Evolutionary conservation across 805 yeast species (phyloP), one percentile per base, ranked within the genome.

Genomic region (Lipomyces yamanashiensis): DNA sequence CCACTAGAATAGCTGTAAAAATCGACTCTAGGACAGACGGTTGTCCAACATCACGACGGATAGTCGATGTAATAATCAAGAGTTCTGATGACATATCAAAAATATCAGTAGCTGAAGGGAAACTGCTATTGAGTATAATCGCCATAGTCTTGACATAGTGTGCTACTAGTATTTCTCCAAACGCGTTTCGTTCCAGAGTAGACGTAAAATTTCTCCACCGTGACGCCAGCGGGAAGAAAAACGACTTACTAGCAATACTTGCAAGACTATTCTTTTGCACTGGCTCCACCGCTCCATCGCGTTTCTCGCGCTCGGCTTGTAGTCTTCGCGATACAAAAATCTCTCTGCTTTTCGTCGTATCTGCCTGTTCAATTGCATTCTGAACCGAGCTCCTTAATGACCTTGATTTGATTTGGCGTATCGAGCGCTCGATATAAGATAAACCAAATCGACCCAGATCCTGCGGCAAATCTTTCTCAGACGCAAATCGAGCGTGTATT

Each of bases 61-160:
- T 41, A 10, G 62, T 53, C 12, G 58, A 53, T 5, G 37, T 8
- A 17, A 52, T 58, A 33, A 52, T 37, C 45, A 87, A 65, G 59
- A 81, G 74, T 66, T 87, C 92, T 1, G 75, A 71, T 1, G 83
- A 77, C 90, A 89, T 87, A 43, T 84, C 89, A 0, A 76, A 72
- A 28, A 85, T 71, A 50, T 83, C 81, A 0, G 75, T 67, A 0
- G 84, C 75, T 1, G 84, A 76, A 0, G 90, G 91, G 64, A 84
- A 82, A 0, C 88, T 85, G 55, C 85, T 77, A 58, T 84, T 84
- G 21, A 87, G 72, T 1, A 88, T 69, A n/a, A 88, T 70, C 0
- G 85, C 79, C 59, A 88, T 71, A 0, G 90, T 85, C 59, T 83
- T 81, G 52, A 88, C 68, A 72, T 80, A 87, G 71, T 88, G 92